Evolutionary conservation across 2,329 filamentous ascomycete genomes (phyloP).

Genomic region (Rhexocercosporidium sp.): DNA sequence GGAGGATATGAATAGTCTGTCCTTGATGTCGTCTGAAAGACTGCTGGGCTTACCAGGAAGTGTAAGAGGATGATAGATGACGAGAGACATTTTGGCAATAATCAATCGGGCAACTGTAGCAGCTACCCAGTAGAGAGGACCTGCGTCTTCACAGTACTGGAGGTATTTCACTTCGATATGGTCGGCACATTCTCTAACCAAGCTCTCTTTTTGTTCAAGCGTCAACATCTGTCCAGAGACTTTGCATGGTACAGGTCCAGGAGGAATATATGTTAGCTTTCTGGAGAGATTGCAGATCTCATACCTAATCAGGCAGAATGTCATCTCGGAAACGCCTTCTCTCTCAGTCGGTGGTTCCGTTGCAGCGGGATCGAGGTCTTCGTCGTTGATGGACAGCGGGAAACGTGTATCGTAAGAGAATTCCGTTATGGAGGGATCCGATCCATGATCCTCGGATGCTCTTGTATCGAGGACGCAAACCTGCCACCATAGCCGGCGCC

Average conservation of each 20-base stretch:
- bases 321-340: constrained; percentile 46
- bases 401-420: constrained; percentile 63
- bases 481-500: constrained; percentile 65
- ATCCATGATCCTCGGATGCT: constrained; percentile 66
- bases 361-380: constrained; percentile 49
- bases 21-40: constrained; percentile 43
- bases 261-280: constrained; percentile 36
- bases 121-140: constrained; percentile 56
- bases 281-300: constrained; percentile 40
- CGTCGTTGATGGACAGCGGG: constrained; percentile 55
- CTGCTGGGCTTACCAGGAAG: constrained; percentile 37
- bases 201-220: constrained; percentile 41
- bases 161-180: constrained; percentile 42
- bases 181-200: constrained; percentile 39
- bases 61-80: constrained; percentile 44
- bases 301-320: constrained; percentile 45
- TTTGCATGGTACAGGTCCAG: constrained; percentile 24
- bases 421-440: constrained; percentile 62
- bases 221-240: constrained; percentile 20
- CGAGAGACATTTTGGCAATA: constrained; percentile 46
- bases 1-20: constrained; percentile 45
- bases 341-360: constrained; percentile 32
- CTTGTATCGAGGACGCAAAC: constrained; percentile 64
- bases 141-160: constrained; percentile 45
- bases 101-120: constrained; percentile 49